Evolutionary conservation across 1,139 yeast species (phyloP).

Genomic region (Kazachstania sp.): DNA sequence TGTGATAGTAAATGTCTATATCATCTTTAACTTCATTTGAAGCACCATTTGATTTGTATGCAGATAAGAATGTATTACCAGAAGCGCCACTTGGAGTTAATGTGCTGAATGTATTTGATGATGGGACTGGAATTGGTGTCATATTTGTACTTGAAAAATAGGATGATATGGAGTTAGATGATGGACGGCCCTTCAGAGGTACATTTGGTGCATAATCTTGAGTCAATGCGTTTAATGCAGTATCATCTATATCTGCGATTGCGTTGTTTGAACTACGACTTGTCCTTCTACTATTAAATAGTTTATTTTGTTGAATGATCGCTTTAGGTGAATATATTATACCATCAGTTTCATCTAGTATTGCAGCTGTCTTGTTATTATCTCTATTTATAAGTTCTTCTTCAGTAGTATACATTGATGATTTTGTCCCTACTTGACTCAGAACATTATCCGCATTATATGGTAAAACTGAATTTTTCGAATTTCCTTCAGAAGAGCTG

Average conservation of each 20-base stretch:
- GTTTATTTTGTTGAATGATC: slow-evolving; percentile 1
- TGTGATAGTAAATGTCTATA: slow-evolving; percentile 23
- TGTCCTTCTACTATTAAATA: neutral
- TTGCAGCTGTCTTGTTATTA: neutral
- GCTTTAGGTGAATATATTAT: slow-evolving; percentile 10
- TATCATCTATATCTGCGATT: neutral
- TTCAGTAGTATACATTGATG: neutral
- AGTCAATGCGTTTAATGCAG: neutral
- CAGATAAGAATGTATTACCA: slow-evolving; percentile 11
- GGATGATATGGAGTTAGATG: slow-evolving; percentile 22
- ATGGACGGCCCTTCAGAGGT: slow-evolving; percentile 9
- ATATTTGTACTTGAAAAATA: slow-evolving; percentile 11
- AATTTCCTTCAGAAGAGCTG: neutral
- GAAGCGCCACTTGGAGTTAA: slow-evolving; percentile 11
- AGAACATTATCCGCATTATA: neutral
- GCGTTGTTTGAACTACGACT: neutral
- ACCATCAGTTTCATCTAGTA: neutral
- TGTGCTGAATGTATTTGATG: neutral
- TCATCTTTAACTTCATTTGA: slow-evolving; percentile 15
- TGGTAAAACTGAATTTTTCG: neutral
- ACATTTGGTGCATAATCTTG: slow-evolving; percentile 8
- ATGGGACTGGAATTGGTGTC: neutral
- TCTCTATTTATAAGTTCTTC: neutral
- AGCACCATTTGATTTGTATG: neutral
- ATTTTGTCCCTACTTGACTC: neutral